Evolutionary conservation across 1,139 yeast species (phyloP).

Genomic region (Protomyces arabidopsidicola): DNA sequence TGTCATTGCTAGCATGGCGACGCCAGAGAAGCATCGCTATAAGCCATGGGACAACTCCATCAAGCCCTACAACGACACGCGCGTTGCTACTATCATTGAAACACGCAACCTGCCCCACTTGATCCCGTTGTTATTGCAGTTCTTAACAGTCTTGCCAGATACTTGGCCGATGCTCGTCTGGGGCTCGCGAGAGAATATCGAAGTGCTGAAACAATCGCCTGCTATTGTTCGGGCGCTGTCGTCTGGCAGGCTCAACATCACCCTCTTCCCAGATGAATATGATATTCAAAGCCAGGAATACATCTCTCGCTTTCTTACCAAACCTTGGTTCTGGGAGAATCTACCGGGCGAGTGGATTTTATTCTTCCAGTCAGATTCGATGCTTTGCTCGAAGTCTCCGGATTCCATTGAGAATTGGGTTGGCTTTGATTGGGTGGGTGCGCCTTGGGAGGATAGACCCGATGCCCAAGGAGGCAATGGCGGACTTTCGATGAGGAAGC

Average conservation of each 20-base stretch:
- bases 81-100: slow-evolving; percentile 19
- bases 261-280: slow-evolving; percentile 17
- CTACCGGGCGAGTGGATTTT: slow-evolving; percentile 10
- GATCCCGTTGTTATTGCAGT: slow-evolving; percentile 11
- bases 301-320: slow-evolving; percentile 23
- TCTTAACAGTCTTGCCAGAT: slow-evolving; percentile 12
- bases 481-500: slow-evolving; percentile 4
- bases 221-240: slow-evolving; percentile 8
- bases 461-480: slow-evolving; percentile 24
- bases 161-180: slow-evolving; percentile 18
- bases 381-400: slow-evolving; percentile 23
- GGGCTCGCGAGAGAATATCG: slow-evolving; percentile 22
- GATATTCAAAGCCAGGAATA: slow-evolving; percentile 17
- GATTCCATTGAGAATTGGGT: slow-evolving; percentile 17
- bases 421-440: slow-evolving; percentile 26
- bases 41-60: not conserved
- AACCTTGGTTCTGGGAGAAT: slow-evolving; percentile 21
- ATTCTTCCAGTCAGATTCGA: slow-evolving; percentile 20
- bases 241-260: slow-evolving; percentile 11
- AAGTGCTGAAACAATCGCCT: slow-evolving; percentile 14
- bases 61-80: slow-evolving; percentile 9
- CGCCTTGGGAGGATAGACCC: slow-evolving; percentile 24
- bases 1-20: slow-evolving; percentile 22
- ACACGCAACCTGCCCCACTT: slow-evolving; percentile 15
- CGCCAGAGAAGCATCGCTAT: not conserved